Evolutionary conservation across 768 basidiomycete species (phyloP).

Genomic region (Pleurotus djamor): DNA sequence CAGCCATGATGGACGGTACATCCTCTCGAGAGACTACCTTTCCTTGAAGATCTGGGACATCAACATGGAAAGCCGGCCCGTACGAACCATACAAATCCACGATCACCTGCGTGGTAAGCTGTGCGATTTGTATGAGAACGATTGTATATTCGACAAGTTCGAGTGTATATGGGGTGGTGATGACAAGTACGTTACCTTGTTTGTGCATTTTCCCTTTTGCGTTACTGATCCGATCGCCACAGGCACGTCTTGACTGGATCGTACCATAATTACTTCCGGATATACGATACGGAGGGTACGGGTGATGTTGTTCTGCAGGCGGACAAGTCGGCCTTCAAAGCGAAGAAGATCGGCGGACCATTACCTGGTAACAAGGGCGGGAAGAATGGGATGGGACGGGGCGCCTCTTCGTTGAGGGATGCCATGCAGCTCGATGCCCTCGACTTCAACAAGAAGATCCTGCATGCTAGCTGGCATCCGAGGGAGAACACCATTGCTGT

Average conservation of each 20-base stretch:
- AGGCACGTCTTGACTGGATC: constrained; percentile 99
- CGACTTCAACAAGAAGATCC: constrained; percentile 97
- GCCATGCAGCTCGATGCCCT: constrained; percentile 84
- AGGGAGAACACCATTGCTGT: constrained; percentile 98
- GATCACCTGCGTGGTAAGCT: constrained; percentile 97
- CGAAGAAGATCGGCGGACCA: constrained; percentile 95
- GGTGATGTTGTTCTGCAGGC: constrained; percentile 95
- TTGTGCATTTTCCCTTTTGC: constrained; percentile 7
- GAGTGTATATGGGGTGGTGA: constrained; percentile 98
- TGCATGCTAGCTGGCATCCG: constrained; percentile 97
- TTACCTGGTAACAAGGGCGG: constrained; percentile 66
- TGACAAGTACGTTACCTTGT: constrained; percentile 70
- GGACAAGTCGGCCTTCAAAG: constrained; percentile 99
- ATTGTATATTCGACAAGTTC: constrained; percentile 99
- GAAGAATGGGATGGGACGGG: constrained; percentile 65
- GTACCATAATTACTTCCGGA: constrained; percentile 99
- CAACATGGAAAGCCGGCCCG: constrained; percentile 95
- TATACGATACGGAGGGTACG: constrained; percentile 89
- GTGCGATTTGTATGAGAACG: constrained; percentile 98
- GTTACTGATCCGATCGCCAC: constrained; percentile 14
- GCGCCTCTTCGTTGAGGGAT: constrained; percentile 72
- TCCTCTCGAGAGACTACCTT: constrained; percentile 94
- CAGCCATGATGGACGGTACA: constrained; percentile 95
- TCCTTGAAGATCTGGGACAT: constrained; percentile 99
- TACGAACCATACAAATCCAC: constrained; percentile 98